These are phyloP conservation scores for Ophiostoma himal-ulmi DNA, from an alignment of 2,329 filamentous ascomycete species.

Conservation along the genomic window DNA sequence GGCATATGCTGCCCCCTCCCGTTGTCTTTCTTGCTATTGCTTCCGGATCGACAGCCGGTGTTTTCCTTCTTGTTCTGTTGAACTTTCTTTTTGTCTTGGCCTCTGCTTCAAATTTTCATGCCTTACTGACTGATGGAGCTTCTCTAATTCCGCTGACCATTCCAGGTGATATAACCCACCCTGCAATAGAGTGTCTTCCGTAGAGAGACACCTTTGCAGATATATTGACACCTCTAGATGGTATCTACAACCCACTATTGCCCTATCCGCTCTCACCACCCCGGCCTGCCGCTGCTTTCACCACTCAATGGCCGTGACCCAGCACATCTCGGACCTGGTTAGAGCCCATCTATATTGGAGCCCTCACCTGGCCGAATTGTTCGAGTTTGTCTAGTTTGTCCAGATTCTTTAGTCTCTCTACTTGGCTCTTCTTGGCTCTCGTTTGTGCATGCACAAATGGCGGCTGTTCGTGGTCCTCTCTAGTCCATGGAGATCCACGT, in stretches of 20 bases:
- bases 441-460: neutral
- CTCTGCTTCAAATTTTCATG: too few relatives aligned
- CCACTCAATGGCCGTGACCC: neutral
- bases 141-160: neutral
- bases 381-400: neutral
- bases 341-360: neutral
- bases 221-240: neutral
- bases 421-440: neutral
- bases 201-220: neutral
- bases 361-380: neutral
- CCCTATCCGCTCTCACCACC: neutral
- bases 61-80: neutral
- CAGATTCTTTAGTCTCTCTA: neutral
- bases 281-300: neutral
- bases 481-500: neutral
- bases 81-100: neutral
- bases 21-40: neutral
- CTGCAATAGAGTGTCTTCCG: neutral
- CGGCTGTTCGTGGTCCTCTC: neutral
- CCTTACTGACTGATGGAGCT: too few relatives aligned
- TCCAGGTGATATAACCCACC: neutral
- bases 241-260: neutral
- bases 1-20: too few relatives aligned
- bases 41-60: neutral
- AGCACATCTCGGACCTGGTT: neutral